Percentiles rank a stretch among this genome's conserved stretches.
Evolutionary conservation across 768 basidiomycete species (phyloP).

Genomic region (Leucogyrophana mollusca): DNA sequence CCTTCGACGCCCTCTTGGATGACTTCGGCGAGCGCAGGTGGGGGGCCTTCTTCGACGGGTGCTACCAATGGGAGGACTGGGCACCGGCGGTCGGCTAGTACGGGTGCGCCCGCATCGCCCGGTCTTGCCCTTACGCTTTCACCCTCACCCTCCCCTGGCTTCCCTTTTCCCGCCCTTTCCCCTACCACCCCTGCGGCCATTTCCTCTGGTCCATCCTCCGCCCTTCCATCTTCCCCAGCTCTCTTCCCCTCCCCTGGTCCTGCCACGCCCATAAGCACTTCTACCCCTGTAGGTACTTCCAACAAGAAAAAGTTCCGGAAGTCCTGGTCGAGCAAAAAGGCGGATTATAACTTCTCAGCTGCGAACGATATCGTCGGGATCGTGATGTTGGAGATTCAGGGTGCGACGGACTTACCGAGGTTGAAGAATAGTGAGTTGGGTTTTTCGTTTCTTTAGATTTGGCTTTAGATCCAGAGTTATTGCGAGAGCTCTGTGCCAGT

Average conservation of each 20-base stretch:
- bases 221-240: conserved; percentile 11
- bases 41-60: conserved; percentile 21
- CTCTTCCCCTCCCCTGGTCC: background rate
- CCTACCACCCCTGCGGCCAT: no score
- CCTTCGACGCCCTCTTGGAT: conserved; percentile 9
- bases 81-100: conserved; percentile 32
- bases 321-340: conserved; percentile 38
- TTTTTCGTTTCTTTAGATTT: background rate
- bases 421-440: conserved; percentile 81
- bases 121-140: no score
- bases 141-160: no score
- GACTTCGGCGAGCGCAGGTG: no score
- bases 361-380: conserved; percentile 82
- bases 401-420: conserved; percentile 81
- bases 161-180: no score
- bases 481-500: no score
- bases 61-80: no score
- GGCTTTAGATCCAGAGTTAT: no score
- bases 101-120: conserved; percentile 17
- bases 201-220: no score
- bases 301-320: conserved; percentile 39
- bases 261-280: background rate
- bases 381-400: conserved; percentile 89
- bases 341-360: conserved; percentile 60
- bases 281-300: background rate